Conservation (phyloP, 805 yeast genomes). For the Ascoidea asiatica region DNA sequence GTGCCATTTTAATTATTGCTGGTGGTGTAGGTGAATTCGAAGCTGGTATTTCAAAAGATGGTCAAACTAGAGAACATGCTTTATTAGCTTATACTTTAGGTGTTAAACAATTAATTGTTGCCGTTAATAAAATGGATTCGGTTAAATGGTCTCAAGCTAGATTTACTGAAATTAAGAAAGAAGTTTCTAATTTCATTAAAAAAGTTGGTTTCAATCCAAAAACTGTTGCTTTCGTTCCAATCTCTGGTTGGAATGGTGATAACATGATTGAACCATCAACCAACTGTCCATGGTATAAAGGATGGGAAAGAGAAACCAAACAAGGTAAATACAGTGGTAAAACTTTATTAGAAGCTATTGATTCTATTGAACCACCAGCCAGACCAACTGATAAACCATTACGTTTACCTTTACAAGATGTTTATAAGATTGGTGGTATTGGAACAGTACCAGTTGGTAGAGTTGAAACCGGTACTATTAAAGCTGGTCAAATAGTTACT, state of each 20-base stretch:
- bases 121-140: conserved; percentile 92
- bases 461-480: conserved; percentile 85
- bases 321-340: conserved; percentile 59
- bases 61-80: conserved; percentile 94
- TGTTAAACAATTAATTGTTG: conserved; percentile 77
- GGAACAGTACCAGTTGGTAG: conserved; percentile 91
- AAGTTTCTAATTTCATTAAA: conserved; percentile 69
- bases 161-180: conserved; percentile 64
- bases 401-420: conserved; percentile 83
- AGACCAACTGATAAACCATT: conserved; percentile 82
- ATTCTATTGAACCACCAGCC: conserved; percentile 65
- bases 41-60: conserved; percentile 90
- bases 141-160: conserved; percentile 77
- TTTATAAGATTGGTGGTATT: conserved; percentile 87
- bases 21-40: conserved; percentile 92
- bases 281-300: conserved; percentile 84
- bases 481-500: conserved; percentile 83
- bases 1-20: conserved; percentile 83
- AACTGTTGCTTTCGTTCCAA: conserved; percentile 79
- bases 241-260: conserved; percentile 90
- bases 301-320: conserved; percentile 72
- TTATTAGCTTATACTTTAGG: conserved; percentile 82
- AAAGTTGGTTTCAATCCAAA: conserved; percentile 77
- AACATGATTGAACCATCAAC: conserved; percentile 77
- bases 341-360: conserved; percentile 78